Evolutionary conservation across 306 rosid species (phyloP).

Genomic region (Cucurbita ficifolia): DNA sequence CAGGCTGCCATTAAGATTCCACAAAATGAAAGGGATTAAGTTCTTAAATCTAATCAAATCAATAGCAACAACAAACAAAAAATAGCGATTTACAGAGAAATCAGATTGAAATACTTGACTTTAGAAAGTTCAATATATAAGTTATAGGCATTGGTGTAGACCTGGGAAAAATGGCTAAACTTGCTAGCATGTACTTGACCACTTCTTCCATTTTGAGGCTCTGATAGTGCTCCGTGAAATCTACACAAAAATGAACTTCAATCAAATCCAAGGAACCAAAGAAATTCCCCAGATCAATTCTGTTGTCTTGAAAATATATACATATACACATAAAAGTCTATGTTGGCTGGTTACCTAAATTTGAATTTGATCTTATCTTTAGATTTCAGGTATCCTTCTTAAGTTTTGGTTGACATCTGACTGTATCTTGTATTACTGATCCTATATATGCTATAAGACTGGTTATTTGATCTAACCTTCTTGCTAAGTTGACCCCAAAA

Average conservation of each 20-base stretch:
- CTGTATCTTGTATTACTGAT: neutral
- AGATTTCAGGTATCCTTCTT: neutral
- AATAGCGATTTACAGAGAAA: neutral
- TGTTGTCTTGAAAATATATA: neutral
- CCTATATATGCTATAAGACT: neutral
- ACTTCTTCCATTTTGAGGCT: neutral
- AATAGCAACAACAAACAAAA: neutral
- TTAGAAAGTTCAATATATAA: neutral
- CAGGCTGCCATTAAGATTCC: constrained; percentile 1
- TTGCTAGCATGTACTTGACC: neutral
- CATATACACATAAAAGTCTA: neutral
- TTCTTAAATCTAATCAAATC: neutral
- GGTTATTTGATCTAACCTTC: neutral
- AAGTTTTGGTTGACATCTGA: neutral
- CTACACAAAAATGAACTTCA: neutral
- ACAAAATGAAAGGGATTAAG: neutral
- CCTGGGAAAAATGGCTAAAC: neutral
- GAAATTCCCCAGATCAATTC: neutral
- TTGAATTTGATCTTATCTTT: neutral
- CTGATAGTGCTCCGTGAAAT: constrained; percentile 3
- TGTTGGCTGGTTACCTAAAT: neutral
- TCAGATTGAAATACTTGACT: neutral
- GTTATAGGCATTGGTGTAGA: neutral
- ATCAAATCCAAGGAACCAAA: neutral
- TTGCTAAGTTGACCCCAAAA: constrained; percentile 1